Conservation (phyloP, 2,329 filamentous ascomycete genomes). For the Venturia oleaginea region DNA sequence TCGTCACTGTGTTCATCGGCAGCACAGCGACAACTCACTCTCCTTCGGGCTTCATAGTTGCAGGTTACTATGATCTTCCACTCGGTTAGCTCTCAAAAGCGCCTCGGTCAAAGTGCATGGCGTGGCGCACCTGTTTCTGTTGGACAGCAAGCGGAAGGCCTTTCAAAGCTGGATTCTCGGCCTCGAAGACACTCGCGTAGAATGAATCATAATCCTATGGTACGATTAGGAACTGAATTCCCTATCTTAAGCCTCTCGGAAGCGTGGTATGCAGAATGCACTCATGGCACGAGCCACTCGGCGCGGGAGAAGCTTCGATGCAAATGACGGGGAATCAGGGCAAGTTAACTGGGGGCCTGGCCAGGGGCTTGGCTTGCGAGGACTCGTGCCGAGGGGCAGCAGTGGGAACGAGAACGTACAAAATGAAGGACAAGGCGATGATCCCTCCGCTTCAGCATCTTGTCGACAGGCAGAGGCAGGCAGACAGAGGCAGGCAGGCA, state of each 20-base stretch:
- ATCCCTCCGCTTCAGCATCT: slow-evolving; percentile 41
- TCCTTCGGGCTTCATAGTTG: slow-evolving; percentile 80
- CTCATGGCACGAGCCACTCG: background rate
- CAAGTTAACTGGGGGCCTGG: background rate
- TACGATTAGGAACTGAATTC: too few relatives aligned
- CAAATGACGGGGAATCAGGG: too few relatives aligned
- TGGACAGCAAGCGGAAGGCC: slow-evolving; percentile 70
- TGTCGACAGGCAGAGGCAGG: background rate
- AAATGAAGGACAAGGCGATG: slow-evolving; percentile 71
- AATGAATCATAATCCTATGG: slow-evolving; percentile 76
- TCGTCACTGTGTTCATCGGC: background rate
- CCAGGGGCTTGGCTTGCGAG: background rate
- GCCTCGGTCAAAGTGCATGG: background rate
- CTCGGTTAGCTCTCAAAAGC: background rate
- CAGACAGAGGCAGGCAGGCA: too few relatives aligned
- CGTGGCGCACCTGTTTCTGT: slow-evolving; percentile 62
- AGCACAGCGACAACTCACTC: slow-evolving; percentile 28
- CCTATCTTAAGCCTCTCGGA: slow-evolving; percentile 16
- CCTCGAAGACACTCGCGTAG: slow-evolving; percentile 86
- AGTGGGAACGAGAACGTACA: slow-evolving; percentile 39
- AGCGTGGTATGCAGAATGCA: background rate
- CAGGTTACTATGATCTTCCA: slow-evolving; percentile 57
- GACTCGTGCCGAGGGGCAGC: slow-evolving; percentile 2
- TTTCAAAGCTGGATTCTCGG: slow-evolving; percentile 64
- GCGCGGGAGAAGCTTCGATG: slow-evolving; percentile 1